Evolutionary conservation across 768 basidiomycete genomes (phyloP), one percentile per base, ranked within the genome.

Genomic region (Xerocomus potaroensis): DNA sequence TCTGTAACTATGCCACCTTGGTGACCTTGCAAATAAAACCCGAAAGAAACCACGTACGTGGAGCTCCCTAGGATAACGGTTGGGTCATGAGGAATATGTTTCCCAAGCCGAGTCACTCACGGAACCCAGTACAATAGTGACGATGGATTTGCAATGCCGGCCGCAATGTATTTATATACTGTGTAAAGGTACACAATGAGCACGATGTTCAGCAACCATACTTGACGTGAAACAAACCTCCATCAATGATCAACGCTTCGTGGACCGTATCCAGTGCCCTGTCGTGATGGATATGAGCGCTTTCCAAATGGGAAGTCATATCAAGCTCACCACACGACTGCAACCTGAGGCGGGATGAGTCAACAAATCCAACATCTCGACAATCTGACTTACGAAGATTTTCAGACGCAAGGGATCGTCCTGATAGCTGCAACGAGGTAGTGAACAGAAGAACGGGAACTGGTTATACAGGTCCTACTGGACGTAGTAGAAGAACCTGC

Each of bases 401-500:
- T 36, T 47, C 6, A 14, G 14, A 12, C n/a, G 31, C 11, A 18
- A 8, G 0, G n/a, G 14, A 23, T 47, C 47, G 2, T 30, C 14
- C 14, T 29, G 40, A 18, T 47, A 47, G 8, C 47, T 47, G 15
- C 3, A 12, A 40, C 6, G 21, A 4, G 7, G 26, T 1, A 1
- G 6, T 41, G 19, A n/a, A 18, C 3, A 4, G 11, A 19, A 12
- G 7, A 26, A 22, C n/a, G 22, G 11, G 7, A 18, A 14, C 8
- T 5, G 6, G 12, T n/a, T 15, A 30, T 11, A 7, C 1, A 3
- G n/a, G 22, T 12, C 19, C 5, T 41, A 47, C 47, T 47, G 32
- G 21, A 30, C 16, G 18, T 41, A 36, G 14, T 47, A 47, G n/a
- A 41, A 35, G 27, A 41, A 47, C 22, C 47, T 47, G 19, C 19